Percentiles rank a stretch among this genome's conserved stretches.
phyloP scores from a whole-genome alignment of 2,329 filamentous ascomycete species.

The Trichothecium roseum region DNA sequence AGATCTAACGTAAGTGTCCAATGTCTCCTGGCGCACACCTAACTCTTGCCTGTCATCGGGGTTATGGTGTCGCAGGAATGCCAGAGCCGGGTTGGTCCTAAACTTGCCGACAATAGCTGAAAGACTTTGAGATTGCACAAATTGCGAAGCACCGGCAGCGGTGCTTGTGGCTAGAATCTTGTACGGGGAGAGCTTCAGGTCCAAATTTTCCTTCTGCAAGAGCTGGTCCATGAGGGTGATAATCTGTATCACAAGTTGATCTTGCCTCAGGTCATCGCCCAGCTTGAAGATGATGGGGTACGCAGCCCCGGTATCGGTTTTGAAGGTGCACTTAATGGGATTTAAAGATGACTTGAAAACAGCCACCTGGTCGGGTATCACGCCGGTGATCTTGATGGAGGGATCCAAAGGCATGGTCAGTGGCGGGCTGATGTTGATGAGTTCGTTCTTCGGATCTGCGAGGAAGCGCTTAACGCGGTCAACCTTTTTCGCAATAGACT shows the following conservation, averaged over 20 bases:
- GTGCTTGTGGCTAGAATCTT: constrained; percentile 91
- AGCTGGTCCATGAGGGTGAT: constrained; percentile 97
- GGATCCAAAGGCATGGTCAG: constrained; percentile 85
- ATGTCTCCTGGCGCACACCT: constrained; percentile 79
- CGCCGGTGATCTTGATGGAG: constrained; percentile 64
- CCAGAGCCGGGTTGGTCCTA: constrained; percentile 61
- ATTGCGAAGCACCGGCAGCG: constrained; percentile 83
- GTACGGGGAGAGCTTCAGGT: constrained; percentile 90
- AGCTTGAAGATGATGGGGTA: constrained; percentile 97
- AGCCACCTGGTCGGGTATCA: constrained; percentile 72
- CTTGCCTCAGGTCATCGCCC: constrained; percentile 90
- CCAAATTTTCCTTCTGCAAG: constrained; percentile 88
- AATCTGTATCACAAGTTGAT: constrained; percentile 93
- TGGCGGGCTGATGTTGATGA: constrained; percentile 73
- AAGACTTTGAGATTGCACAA: constrained; percentile 77
- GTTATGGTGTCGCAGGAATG: constrained; percentile 82
- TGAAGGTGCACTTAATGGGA: constrained; percentile 85
- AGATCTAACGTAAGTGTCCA: constrained; percentile 92
- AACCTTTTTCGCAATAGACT: constrained; percentile 69
- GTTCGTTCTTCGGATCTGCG: constrained; percentile 81
- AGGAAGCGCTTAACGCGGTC: constrained; percentile 78
- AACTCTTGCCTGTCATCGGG: constrained; percentile 73
- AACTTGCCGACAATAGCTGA: constrained; percentile 78
- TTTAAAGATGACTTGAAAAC: constrained; percentile 95
- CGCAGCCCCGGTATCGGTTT: constrained; percentile 61